Evolutionary conservation across 352 stramenopile genomes (phyloP), one percentile per base, ranked within the genome.

Genomic region (Globisporangium abappressorium): DNA sequence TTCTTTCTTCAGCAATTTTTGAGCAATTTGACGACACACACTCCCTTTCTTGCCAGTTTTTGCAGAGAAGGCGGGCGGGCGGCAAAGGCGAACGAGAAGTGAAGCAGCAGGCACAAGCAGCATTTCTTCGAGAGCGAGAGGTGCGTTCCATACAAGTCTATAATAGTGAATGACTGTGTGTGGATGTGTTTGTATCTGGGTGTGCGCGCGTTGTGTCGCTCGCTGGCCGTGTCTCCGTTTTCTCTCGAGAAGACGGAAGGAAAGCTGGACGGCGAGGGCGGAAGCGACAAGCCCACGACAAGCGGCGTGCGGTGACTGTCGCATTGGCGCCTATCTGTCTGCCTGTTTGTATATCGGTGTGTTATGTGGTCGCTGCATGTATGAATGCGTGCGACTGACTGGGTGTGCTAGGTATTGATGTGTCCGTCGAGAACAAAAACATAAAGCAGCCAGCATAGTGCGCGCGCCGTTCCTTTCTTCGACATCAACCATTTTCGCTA

Each of bases 11-110:
- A 47, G 14, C 14, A 43, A 49, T n/a, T 51, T 22, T 51, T 51
- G 43, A 51, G 43, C 43, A 51, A 51, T 51, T 22, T n/a, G 43
- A 51, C 43, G 43, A 51, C 43, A 51, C 43, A 51, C 43, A 51
- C 43, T 51, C 43, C 15, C 43, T 22, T 14, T 46, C 3, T 9
- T 43, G 34, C 34, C 34, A 38, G 30, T 38, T 38, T 43, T 43
- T 43, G 41, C 41, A 47, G 41, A 47, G 41, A 47, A 47, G 41
- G 41, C 41, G 41, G 41, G 41, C 41, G 41, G 41, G 30, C 30
- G 3, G 41, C 41, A 47, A 47, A 47, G 43, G 43, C 43, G 43
- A 47, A 6, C 15, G 18, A 20, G 18, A 51, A 20, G 41, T 15
- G 43, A 51, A 51, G 43, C 15, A 18, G 38, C 12, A 46, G 38